A percentile compares a stretch with the other conserved stretches of the same genome.
Evolutionary conservation across 78 protist species (phyloP).

Genomic region (Bodo saltans): DNA sequence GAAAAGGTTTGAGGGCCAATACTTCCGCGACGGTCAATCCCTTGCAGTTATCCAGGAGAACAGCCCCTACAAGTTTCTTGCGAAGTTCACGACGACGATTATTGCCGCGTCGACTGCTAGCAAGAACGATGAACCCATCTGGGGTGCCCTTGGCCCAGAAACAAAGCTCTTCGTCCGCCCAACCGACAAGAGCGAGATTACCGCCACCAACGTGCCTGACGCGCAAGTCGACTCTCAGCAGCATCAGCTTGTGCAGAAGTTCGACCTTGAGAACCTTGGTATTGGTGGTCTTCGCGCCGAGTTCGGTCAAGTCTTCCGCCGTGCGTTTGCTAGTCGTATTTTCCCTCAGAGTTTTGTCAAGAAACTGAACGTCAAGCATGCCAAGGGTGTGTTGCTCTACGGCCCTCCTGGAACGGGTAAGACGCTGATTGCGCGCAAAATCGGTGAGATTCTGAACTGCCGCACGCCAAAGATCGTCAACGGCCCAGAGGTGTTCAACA

Average conservation of each 20-base stretch:
- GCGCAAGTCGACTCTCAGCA: background rate
- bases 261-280: conserved; percentile 90
- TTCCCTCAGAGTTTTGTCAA: conserved; percentile 79
- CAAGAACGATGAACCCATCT: background rate
- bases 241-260: conserved; percentile 60
- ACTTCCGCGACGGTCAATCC: background rate
- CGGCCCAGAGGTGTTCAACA: conserved; percentile 85
- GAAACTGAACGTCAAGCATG: conserved; percentile 90
- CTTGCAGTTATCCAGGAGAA: background rate
- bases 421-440: conserved; percentile 97
- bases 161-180: too few relatives aligned
- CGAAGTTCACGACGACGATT: background rate
- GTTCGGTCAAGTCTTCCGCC: conserved; percentile 86
- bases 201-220: background rate
- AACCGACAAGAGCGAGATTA: background rate
- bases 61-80: background rate
- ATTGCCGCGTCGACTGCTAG: background rate
- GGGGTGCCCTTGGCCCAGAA: too few relatives aligned
- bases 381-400: conserved; percentile 86
- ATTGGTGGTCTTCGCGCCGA: conserved; percentile 93
- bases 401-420: conserved; percentile 99
- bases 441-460: conserved; percentile 96
- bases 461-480: conserved; percentile 85
- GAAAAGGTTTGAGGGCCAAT: background rate
- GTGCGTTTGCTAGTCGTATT: conserved; percentile 96